Conservation (phyloP, 1,284 basidiomycete genomes). For the Malassezia arunalokei region DNA sequence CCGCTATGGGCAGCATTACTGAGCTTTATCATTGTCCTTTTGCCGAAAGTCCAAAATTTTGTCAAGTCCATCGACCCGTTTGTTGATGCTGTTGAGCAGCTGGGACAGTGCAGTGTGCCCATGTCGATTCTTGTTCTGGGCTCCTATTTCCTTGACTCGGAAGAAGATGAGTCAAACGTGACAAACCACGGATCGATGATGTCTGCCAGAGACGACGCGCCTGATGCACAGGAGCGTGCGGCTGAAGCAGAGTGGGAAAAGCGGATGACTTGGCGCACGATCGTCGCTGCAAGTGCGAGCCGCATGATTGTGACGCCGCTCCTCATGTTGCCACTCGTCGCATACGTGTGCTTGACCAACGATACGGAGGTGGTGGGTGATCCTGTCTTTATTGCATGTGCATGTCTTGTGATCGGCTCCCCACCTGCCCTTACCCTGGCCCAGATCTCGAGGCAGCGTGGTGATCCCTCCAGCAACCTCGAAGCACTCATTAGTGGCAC, state of each 20-base stretch:
- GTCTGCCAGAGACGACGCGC: neutral
- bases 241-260: neutral
- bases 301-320: slow-evolving; percentile 77
- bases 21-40: slow-evolving; percentile 68
- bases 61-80: slow-evolving; percentile 45
- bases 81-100: slow-evolving; percentile 47
- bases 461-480: slow-evolving; percentile 64
- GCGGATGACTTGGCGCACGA: slow-evolving; percentile 54
- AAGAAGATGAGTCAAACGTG: neutral
- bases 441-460: slow-evolving; percentile 73
- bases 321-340: slow-evolving; percentile 50
- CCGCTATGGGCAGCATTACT: slow-evolving; percentile 53
- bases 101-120: slow-evolving; percentile 54
- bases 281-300: slow-evolving; percentile 62
- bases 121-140: slow-evolving; percentile 81
- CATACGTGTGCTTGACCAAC: slow-evolving; percentile 26
- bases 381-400: slow-evolving; percentile 70
- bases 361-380: slow-evolving; percentile 44
- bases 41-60: slow-evolving; percentile 54
- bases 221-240: neutral
- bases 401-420: slow-evolving; percentile 61
- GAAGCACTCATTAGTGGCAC: slow-evolving; percentile 64
- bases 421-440: slow-evolving; percentile 55
- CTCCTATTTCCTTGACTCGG: slow-evolving; percentile 58
- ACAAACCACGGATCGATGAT: neutral